These are phyloP conservation scores for Rhizopus sp. DNA, from an alignment of 371 early-diverging fungal genomes.

Conservation along the genomic window DNA sequence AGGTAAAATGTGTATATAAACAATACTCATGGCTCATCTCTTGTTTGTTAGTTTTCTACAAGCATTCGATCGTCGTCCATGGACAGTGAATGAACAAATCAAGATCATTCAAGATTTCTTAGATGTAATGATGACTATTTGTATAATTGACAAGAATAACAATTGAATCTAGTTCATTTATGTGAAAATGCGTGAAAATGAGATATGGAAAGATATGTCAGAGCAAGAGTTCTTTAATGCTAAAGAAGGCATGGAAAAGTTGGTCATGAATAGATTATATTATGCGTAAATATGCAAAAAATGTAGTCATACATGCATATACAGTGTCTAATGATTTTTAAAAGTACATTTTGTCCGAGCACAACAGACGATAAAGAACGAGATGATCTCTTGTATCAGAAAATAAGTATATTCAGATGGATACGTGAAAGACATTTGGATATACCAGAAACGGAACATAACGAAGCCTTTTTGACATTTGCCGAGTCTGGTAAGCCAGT, in stretches of 20 bases:
- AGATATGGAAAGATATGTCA: constrained; percentile 59
- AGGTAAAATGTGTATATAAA: constrained; percentile 42
- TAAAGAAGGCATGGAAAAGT: constrained; percentile 87
- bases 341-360: constrained; percentile 68
- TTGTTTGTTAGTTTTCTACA: constrained; percentile 58
- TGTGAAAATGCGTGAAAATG: constrained; percentile 61
- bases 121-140: constrained; percentile 58
- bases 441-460: constrained; percentile 63
- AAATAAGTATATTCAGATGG: constrained; percentile 81
- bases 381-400: constrained; percentile 79
- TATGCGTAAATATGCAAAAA: constrained; percentile 35
- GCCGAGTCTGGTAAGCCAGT: constrained; percentile 54
- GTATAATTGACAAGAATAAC: neutral
- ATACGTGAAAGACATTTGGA: constrained; percentile 78
- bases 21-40: neutral
- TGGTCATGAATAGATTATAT: constrained; percentile 80
- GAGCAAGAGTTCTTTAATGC: constrained; percentile 79
- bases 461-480: constrained; percentile 72
- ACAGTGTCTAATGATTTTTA: neutral
- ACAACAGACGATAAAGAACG: constrained; percentile 81
- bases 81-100: constrained; percentile 79
- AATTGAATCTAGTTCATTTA: constrained; percentile 39
- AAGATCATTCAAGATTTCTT: constrained; percentile 78
- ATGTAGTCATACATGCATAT: neutral
- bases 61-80: constrained; percentile 74